Evolutionary conservation across 73 alveolate species (phyloP).

Genomic region (Tetrahymena thermophila): DNA sequence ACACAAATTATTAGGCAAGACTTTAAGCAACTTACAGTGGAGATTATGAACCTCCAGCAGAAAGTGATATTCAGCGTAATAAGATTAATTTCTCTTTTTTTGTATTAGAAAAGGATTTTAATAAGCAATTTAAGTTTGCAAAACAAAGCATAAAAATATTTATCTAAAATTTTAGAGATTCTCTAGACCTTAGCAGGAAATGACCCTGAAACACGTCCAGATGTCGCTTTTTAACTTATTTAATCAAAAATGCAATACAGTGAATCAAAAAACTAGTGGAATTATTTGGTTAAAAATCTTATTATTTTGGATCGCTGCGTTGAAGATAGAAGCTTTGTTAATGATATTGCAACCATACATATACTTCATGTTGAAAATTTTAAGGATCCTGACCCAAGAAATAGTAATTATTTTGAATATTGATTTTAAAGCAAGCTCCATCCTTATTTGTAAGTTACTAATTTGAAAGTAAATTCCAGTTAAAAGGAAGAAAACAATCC

Average conservation of each 20-base stretch:
- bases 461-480: not conserved
- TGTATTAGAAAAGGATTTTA: not conserved
- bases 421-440: not conserved
- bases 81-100: not conserved
- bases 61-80: not conserved
- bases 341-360: not conserved
- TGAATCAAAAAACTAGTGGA: not conserved
- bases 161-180: not conserved
- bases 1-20: not conserved
- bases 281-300: not conserved
- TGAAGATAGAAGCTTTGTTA: not conserved
- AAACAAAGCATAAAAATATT: too few species aligned
- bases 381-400: slow-evolving; percentile 1
- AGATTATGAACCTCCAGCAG: not conserved
- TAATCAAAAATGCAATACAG: not conserved
- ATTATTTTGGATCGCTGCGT: not conserved
- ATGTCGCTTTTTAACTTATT: not conserved
- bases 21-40: not conserved
- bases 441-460: not conserved
- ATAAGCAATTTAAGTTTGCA: too few species aligned
- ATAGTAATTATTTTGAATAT: not conserved
- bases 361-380: not conserved
- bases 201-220: not conserved
- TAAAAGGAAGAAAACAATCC: too few species aligned
- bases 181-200: not conserved